Percentiles rank a stretch among this genome's conserved stretches.
phyloP scores from a whole-genome alignment of 352 stramenopile species.

The Plasmopara muralis region DNA sequence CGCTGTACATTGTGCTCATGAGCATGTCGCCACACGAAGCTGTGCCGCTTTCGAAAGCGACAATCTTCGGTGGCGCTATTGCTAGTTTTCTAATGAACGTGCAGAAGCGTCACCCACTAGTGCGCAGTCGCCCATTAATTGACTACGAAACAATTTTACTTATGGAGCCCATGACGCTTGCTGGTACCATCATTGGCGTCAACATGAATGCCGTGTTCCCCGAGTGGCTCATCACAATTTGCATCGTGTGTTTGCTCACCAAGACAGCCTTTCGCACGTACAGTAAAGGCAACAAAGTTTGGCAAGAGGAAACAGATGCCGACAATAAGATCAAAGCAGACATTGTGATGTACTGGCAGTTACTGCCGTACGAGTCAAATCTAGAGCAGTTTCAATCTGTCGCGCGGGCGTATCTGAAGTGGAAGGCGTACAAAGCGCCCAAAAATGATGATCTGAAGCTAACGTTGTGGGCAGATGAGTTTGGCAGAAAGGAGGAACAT shows the following conservation, averaged over 20 bases:
- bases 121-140: conserved; percentile 56
- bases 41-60: conserved; percentile 77
- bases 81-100: conserved; percentile 70
- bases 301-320: conserved; percentile 45
- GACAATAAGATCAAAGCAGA: conserved; percentile 40
- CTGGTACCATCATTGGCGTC: conserved; percentile 79
- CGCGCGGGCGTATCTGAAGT: conserved; percentile 64
- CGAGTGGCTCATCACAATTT: conserved; percentile 77
- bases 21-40: conserved; percentile 68
- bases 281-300: conserved; percentile 61
- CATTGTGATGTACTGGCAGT: conserved; percentile 60
- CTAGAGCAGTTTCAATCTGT: conserved; percentile 66
- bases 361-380: conserved; percentile 58
- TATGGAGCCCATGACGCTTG: conserved; percentile 84
- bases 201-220: conserved; percentile 81
- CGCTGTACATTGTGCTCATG: conserved; percentile 75
- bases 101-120: conserved; percentile 54
- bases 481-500: conserved; percentile 22
- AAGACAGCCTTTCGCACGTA: conserved; percentile 65
- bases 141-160: conserved; percentile 82
- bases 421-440: conserved; percentile 54
- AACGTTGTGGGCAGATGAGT: conserved; percentile 32
- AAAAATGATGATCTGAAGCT: conserved; percentile 24
- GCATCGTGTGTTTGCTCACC: conserved; percentile 69
- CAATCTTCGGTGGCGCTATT: conserved; percentile 76